Evolutionary conservation across 2,329 filamentous ascomycete genomes (phyloP).

Genomic region (Sarocladiaceae sp.): DNA sequence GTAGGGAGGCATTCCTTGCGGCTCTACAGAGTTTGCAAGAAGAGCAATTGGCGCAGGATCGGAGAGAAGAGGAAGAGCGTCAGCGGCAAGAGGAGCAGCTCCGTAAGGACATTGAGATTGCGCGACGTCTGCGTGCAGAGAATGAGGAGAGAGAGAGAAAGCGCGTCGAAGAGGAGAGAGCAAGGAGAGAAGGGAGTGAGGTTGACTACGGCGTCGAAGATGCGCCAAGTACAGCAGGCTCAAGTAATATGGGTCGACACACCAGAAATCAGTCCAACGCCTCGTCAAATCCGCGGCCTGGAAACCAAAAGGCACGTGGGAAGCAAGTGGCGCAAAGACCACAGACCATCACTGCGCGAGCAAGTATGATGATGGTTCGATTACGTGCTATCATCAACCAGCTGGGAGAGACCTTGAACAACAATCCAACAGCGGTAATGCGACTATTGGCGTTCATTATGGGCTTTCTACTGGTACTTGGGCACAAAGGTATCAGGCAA

Average conservation of each 20-base stretch:
- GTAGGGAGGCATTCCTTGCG: constrained; percentile 81
- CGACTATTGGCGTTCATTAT: constrained; percentile 73
- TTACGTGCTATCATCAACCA: constrained; percentile 48
- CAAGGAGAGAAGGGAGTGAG: constrained; percentile 50
- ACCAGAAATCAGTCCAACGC: constrained; percentile 26
- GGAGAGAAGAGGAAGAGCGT: constrained; percentile 57
- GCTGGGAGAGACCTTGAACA: constrained; percentile 44
- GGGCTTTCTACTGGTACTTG: constrained; percentile 72
- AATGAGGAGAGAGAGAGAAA: constrained; percentile 53
- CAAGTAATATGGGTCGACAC: constrained; percentile 26
- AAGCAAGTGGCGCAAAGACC: constrained; percentile 22
- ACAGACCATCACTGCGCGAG: constrained; percentile 41
- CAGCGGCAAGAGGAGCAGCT: constrained; percentile 53
- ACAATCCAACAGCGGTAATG: constrained; percentile 54
- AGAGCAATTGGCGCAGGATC: constrained; percentile 71
- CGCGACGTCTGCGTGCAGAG: constrained; percentile 49
- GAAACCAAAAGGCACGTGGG: constrained; percentile 22
- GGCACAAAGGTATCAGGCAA: constrained; percentile 70
- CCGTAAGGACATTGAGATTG: constrained; percentile 53
- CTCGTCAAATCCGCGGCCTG: constrained; percentile 23
- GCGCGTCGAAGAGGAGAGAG: constrained; percentile 50
- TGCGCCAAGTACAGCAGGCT: constrained; percentile 33
- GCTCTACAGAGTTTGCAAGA: constrained; percentile 81
- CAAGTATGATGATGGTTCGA: constrained; percentile 48
- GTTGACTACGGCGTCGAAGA: constrained; percentile 67